Evolutionary conservation across 2,329 filamentous ascomycete genomes (phyloP).

Genomic region (Verticillium klebahnii): DNA sequence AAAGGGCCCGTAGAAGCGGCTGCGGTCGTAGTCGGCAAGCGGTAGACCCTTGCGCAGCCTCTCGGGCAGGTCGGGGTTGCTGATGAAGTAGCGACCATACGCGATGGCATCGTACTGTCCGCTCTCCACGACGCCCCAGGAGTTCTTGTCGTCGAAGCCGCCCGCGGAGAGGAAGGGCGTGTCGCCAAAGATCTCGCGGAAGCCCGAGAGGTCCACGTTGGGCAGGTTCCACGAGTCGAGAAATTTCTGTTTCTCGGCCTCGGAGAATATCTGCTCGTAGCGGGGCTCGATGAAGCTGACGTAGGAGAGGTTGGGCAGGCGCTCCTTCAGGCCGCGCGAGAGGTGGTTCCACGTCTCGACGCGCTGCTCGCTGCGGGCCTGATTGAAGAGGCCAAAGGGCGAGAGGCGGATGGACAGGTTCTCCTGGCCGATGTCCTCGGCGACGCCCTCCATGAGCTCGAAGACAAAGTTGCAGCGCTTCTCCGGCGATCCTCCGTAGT

Average conservation of each 20-base stretch:
- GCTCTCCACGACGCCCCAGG: conserved; percentile 36
- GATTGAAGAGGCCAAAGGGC: conserved; percentile 48
- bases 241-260: conserved; percentile 42
- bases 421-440: conserved; percentile 36
- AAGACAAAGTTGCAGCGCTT: conserved; percentile 45
- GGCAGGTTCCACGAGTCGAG: conserved; percentile 41
- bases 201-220: conserved; percentile 38
- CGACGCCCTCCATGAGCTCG: conserved; percentile 44
- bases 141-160: conserved; percentile 47
- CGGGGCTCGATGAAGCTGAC: conserved; percentile 52
- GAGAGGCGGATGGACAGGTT: conserved; percentile 40
- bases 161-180: conserved; percentile 53
- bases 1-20: conserved; percentile 37
- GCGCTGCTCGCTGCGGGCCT: conserved; percentile 42
- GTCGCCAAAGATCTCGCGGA: conserved; percentile 44
- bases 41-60: conserved; percentile 33
- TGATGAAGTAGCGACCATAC: conserved; percentile 42
- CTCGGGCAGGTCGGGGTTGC: conserved; percentile 43
- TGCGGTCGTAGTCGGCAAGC: conserved; percentile 36
- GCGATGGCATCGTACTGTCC: conserved; percentile 41
- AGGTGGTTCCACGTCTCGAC: conserved; percentile 49
- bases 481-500: conserved; percentile 26
- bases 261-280: conserved; percentile 47
- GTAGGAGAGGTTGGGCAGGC: conserved; percentile 41
- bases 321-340: conserved; percentile 41